Evolutionary conservation across 305 asterid species (phyloP).

Genomic region (Fraxinus baroniana): DNA sequence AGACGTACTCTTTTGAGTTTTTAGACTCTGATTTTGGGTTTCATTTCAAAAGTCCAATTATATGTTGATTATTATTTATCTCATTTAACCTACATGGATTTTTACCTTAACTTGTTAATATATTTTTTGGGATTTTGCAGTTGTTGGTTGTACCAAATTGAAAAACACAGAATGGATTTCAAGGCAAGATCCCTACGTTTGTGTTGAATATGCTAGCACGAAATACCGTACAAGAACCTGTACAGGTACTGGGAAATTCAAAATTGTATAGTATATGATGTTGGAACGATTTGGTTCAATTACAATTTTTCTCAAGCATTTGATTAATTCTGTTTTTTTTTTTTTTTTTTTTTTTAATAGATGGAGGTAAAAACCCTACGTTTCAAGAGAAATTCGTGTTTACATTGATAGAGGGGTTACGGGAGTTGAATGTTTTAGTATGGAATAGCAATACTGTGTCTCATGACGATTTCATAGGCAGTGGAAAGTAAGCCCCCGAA

Average conservation of each 20-base stretch:
- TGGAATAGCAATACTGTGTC: conserved; percentile 53
- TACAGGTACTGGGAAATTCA: conserved; percentile 39
- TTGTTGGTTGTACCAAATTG: conserved; percentile 44
- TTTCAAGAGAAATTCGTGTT: conserved; percentile 56
- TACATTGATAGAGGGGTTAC: conserved; percentile 45
- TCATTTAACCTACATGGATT: neutral
- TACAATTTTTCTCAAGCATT: neutral
- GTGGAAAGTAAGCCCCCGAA: conserved; percentile 34
- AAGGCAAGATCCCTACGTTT: conserved; percentile 59
- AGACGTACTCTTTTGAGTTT: neutral
- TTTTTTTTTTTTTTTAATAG: too few species aligned
- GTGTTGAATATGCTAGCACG: conserved; percentile 46
- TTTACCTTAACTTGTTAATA: neutral
- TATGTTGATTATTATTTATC: neutral
- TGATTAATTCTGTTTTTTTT: too few species aligned
- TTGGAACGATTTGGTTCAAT: neutral
- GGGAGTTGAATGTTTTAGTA: conserved; percentile 37
- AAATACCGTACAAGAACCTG: conserved; percentile 46
- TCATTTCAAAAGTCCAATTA: neutral
- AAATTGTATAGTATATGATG: neutral
- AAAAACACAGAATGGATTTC: conserved; percentile 55
- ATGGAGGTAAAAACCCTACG: conserved; percentile 52
- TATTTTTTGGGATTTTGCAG: conserved; percentile 23
- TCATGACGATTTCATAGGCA: conserved; percentile 46
- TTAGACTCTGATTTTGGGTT: neutral